Evolutionary conservation across 2,329 filamentous ascomycete species (phyloP), one percentile per base, ranked within the genome.

Genomic region (Stemphylium beticola): DNA sequence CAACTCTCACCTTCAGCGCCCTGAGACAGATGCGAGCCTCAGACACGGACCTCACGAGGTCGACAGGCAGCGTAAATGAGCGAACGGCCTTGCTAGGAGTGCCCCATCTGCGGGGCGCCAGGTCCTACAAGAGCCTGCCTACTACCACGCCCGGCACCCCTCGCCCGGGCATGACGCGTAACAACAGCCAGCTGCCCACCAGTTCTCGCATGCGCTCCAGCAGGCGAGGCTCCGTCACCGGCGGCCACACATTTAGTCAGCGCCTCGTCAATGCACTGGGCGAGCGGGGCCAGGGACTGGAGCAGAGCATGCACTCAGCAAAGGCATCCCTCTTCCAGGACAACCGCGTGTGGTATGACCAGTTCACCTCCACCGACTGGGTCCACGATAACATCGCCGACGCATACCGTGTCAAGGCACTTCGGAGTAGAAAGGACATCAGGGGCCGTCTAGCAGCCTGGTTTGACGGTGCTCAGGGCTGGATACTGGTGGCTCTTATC

Each of bases 291-390:
- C 66, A 81, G 79, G 81, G 67, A 58, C 51, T 71, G 43, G 75
- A 73, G 65, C 81, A 83, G 26, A 82, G 82, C 57, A 78, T 88
- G 76, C 75, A 81, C 57, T 86, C 89, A 58, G 87, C 87, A 43
- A 90, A 87, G 67, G 78, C 82, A 31, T 87, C 86, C 4, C 77
- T 89, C 9, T 88, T 86, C 65, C 80, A 88, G 45, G 91, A 97
- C 69, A 92, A 98, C 64, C 87, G 95, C 56, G 90, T 96, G 9
- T 98, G 95, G 95, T 98, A 98, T 77, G 95, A 99, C 79, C 95
- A 99, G 76, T 96, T 96, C 70, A 96, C 92, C 5, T 96, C 91
- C 6, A 97, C 92, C 50, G 93, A 99, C 75, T 99, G 95, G 95
- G 93, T 99, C 0, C 93, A 96, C 73, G 95, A 99, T 76, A 93